Evolutionary conservation across 108 stramenopile genomes (phyloP).

Genomic region (Licmophora abbreviata): DNA sequence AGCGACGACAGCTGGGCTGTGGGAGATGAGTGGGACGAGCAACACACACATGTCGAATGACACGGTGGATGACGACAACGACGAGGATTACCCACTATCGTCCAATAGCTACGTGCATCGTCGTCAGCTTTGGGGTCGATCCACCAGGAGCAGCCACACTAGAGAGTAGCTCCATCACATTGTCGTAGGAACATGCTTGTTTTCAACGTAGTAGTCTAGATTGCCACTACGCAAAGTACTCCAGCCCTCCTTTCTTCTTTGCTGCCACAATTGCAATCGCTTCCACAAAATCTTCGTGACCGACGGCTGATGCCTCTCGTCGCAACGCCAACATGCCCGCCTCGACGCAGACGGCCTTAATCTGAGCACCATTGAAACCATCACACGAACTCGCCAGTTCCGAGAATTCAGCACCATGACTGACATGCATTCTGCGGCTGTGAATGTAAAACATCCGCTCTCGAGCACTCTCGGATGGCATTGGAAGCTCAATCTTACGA

Average conservation of each 20-base stretch:
- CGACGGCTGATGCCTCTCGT: no score
- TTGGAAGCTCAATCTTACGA: constrained; percentile 98
- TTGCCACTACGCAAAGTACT: constrained; percentile 93
- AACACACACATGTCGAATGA: no score
- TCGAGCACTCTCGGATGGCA: constrained; percentile 94
- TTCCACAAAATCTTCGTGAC: constrained; percentile 98
- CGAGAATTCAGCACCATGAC: constrained; percentile 89
- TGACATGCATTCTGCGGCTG: constrained; percentile 89
- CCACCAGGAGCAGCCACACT: no score
- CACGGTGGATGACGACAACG: no score
- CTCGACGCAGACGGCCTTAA: constrained; percentile 98
- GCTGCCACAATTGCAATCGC: constrained; percentile 94
- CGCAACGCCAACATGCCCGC: constrained; percentile 98
- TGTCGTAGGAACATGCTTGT: no score
- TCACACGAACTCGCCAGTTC: constrained; percentile 93
- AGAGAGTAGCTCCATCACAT: no score
- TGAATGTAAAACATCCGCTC: constrained; percentile 93
- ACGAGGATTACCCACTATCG: no score
- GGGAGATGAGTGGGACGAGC: no score
- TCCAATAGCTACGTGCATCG: no score
- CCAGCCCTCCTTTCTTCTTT: constrained; percentile 96
- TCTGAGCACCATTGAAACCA: constrained; percentile 97
- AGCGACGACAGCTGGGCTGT: no score
- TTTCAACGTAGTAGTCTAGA: no score
- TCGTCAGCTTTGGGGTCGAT: no score